These are phyloP conservation scores for Capronia americana DNA, from an alignment of 2,329 filamentous ascomycete species.

Conservation along the genomic window DNA sequence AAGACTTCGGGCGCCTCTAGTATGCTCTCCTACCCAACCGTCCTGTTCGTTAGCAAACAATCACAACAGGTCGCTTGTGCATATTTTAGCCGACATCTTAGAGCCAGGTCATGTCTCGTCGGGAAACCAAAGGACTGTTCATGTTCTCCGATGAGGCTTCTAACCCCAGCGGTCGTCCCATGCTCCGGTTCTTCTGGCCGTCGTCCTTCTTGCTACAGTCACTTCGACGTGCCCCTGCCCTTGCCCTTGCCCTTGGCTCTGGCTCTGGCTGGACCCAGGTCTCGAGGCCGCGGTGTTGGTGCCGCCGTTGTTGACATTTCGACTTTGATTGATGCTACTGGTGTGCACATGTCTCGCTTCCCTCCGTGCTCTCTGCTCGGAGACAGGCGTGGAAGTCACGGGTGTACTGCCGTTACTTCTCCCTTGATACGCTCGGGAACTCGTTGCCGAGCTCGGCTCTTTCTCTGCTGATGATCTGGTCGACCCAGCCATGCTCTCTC, in stretches of 20 bases:
- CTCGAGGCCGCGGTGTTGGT: conserved; percentile 5
- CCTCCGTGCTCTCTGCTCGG: conserved; percentile 31
- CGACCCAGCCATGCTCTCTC: conserved; percentile 36
- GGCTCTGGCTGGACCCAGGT: conserved; percentile 19
- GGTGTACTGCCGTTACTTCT: conserved; percentile 30
- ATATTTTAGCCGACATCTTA: background rate
- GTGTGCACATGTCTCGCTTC: conserved; percentile 28
- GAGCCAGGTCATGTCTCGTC: background rate
- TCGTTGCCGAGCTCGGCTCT: conserved; percentile 10
- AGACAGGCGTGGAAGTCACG: conserved; percentile 33
- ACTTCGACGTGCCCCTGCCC: conserved; percentile 33
- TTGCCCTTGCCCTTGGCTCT: conserved; percentile 22
- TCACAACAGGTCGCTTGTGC: background rate
- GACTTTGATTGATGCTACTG: conserved; percentile 26
- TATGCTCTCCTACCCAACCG: background rate
- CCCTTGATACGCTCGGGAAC: conserved; percentile 20
- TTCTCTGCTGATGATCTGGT: conserved; percentile 23
- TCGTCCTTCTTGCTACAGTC: conserved; percentile 31
- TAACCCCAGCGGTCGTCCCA: conserved; percentile 35
- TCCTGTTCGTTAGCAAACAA: background rate
- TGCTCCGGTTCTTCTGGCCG: conserved; percentile 25
- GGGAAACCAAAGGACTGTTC: background rate
- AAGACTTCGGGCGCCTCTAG: background rate
- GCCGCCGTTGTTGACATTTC: conserved; percentile 10
- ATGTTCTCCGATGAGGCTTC: conserved; percentile 4